phyloP scores from a whole-genome alignment of 441 rosid genomes.

The Populus tomentosa region DNA sequence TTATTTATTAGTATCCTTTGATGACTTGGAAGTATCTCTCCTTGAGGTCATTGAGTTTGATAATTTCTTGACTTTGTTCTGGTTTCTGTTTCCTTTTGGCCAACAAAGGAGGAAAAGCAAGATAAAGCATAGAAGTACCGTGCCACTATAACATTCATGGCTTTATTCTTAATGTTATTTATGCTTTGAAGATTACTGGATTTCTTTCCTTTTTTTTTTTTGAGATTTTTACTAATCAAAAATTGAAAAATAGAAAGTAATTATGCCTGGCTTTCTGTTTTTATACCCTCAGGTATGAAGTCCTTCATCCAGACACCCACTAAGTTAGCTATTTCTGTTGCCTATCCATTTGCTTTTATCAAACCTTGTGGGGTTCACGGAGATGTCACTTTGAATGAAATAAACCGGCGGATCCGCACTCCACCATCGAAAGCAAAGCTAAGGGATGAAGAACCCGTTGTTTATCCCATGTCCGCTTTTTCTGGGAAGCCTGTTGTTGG shows the following conservation, averaged over 20 bases:
- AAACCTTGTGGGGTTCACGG: slow-evolving; percentile 90
- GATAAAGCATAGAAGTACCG: background rate
- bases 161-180: background rate
- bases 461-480: slow-evolving; percentile 89
- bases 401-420: slow-evolving; percentile 68
- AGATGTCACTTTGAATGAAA: slow-evolving; percentile 88
- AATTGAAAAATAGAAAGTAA: background rate
- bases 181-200: background rate
- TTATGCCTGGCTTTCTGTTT: too few relatives aligned
- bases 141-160: background rate
- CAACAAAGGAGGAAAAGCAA: background rate
- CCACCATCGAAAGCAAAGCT: slow-evolving; percentile 59
- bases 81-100: background rate
- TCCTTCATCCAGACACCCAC: slow-evolving; percentile 56
- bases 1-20: background rate
- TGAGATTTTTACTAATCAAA: background rate
- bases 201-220: background rate
- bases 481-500: slow-evolving; percentile 98
- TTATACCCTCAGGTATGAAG: slow-evolving; percentile 52
- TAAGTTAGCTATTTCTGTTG: slow-evolving; percentile 67
- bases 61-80: background rate
- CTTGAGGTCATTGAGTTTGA: background rate
- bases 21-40: background rate
- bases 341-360: slow-evolving; percentile 87
- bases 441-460: slow-evolving; percentile 43